phyloP scores from a whole-genome alignment of 164 flowering plant genomes.

The Nymphaea colorata region DNA sequence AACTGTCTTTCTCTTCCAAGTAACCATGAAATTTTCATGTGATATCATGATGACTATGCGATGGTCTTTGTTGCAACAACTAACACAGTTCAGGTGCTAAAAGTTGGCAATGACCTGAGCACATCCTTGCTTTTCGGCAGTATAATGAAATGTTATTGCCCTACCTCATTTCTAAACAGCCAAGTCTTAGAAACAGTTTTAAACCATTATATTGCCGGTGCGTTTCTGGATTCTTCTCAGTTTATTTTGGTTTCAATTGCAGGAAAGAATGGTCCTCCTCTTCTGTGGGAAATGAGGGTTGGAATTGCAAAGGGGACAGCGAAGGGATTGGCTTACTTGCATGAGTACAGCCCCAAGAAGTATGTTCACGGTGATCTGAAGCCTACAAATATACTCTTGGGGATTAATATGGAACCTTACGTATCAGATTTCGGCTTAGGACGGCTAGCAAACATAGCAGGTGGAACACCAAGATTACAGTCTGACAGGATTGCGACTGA shows the following conservation, averaged over 20 bases:
- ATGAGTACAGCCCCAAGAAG: slow-evolving; percentile 91
- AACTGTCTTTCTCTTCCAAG: not conserved
- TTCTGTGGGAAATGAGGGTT: slow-evolving; percentile 63
- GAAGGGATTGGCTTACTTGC: slow-evolving; percentile 70
- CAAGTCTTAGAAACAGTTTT: no score
- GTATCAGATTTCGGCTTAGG: slow-evolving; percentile 91
- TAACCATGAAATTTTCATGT: not conserved
- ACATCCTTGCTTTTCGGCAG: no score
- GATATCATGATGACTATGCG: not conserved
- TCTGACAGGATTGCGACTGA: slow-evolving; percentile 39
- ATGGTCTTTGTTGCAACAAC: no score
- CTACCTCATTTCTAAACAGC: no score
- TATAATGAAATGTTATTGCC: no score
- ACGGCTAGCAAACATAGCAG: slow-evolving; percentile 83
- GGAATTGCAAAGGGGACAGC: slow-evolving; percentile 73
- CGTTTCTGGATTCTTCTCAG: no score
- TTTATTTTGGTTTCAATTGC: slow-evolving; percentile 5
- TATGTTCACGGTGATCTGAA: slow-evolving; percentile 93
- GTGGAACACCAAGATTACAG: slow-evolving; percentile 53
- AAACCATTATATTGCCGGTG: no score
- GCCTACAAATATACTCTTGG: slow-evolving; percentile 74
- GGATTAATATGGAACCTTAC: slow-evolving; percentile 63
- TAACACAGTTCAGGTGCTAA: no score
- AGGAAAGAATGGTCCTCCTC: slow-evolving; percentile 51
- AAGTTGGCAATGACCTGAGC: no score